phyloP scores from a whole-genome alignment of 345 rosid species.

The Salix caprea region DNA sequence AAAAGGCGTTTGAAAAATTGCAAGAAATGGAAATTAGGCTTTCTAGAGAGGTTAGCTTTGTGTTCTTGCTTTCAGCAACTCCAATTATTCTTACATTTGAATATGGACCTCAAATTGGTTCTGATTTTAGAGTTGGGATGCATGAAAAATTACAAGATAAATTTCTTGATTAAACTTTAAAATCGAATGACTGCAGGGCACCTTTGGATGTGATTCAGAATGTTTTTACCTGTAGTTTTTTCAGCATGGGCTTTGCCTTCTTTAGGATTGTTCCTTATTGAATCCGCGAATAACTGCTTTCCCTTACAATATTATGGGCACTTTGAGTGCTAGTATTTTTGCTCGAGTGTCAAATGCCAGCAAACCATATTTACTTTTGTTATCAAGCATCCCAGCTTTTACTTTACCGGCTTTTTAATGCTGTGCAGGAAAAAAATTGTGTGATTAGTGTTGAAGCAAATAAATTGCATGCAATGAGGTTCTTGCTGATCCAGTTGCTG shows the following conservation, averaged over 20 bases:
- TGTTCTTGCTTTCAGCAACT: neutral
- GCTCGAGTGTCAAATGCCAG: neutral
- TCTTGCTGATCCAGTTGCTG: conserved; percentile 72
- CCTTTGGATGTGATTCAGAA: neutral
- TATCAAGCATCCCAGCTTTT: neutral
- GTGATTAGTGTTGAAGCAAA: conserved; percentile 39
- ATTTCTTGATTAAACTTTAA: neutral
- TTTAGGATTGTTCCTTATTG: neutral
- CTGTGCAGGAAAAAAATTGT: conserved; percentile 63
- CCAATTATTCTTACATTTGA: neutral
- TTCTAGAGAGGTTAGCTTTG: conserved; percentile 54
- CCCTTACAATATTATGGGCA: neutral
- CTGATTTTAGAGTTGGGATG: neutral
- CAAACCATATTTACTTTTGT: neutral
- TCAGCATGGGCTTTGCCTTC: neutral
- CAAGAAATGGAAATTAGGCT: conserved; percentile 70
- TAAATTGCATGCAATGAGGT: conserved; percentile 64
- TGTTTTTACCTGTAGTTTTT: neutral
- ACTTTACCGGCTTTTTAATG: neutral
- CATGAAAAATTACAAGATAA: neutral
- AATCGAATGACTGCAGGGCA: neutral
- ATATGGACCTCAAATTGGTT: neutral
- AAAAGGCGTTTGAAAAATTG: conserved; percentile 58
- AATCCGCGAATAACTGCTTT: neutral
- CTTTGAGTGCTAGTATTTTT: neutral